Evolutionary conservation across 2,329 filamentous ascomycete species (phyloP).

Genomic region (Thelonectria olida): DNA sequence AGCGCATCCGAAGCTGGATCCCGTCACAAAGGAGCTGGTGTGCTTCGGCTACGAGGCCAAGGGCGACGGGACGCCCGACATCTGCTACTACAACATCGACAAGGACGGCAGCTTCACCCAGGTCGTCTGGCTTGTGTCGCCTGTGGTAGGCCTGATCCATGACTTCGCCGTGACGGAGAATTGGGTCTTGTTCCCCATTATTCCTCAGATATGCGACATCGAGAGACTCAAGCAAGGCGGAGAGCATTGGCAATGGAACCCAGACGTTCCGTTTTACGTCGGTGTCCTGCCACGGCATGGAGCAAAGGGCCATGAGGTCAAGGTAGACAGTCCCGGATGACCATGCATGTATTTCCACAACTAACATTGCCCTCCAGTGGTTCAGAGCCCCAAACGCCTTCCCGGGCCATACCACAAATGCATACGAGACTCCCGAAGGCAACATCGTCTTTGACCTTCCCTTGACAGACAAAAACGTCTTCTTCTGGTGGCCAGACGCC

Average conservation of each 20-base stretch:
- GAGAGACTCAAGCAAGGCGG: constrained; percentile 6
- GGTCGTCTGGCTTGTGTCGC: background rate
- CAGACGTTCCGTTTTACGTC: background rate
- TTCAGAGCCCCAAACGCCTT: constrained; percentile 16
- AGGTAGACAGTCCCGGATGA: background rate
- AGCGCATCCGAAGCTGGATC: constrained; percentile 11
- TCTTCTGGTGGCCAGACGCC: constrained; percentile 15
- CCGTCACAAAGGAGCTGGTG: background rate
- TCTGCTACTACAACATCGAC: constrained; percentile 3
- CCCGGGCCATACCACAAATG: constrained; percentile 15
- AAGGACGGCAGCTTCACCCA: background rate
- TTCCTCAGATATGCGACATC: constrained; percentile 5
- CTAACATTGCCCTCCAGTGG: background rate
- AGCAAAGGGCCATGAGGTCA: constrained; percentile 6
- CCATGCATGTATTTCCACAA: background rate
- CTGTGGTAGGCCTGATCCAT: constrained; percentile 5
- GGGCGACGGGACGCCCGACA: constrained; percentile 1
- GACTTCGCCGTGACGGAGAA: constrained; percentile 16
- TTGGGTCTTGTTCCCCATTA: constrained; percentile 16
- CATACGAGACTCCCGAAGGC: constrained; percentile 8
- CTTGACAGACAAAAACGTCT: constrained; percentile 12
- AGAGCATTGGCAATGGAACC: constrained; percentile 7
- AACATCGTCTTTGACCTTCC: constrained; percentile 13
- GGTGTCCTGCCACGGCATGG: constrained; percentile 3
- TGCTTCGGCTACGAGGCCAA: constrained; percentile 11